Evolutionary conservation across 2,329 filamentous ascomycete genomes (phyloP).

Genomic region (Penicillium sp.): DNA sequence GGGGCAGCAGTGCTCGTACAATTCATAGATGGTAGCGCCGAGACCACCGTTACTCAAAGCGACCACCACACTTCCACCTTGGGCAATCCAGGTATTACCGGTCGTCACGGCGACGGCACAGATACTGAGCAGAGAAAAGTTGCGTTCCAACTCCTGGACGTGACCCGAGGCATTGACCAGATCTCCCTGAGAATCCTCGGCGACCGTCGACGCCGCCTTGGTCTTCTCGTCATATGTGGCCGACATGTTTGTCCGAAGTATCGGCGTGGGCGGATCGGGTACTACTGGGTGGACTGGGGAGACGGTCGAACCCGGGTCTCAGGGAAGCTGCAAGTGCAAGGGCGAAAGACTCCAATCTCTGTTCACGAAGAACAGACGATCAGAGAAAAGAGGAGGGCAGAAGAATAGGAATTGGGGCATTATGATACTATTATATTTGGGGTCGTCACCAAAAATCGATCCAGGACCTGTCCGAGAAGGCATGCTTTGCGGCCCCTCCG

Average conservation of each 20-base stretch:
- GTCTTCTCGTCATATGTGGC: constrained; percentile 19
- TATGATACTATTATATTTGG: background rate
- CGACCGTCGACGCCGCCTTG: constrained; percentile 11
- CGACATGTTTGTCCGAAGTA: constrained; percentile 3
- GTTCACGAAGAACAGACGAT: no score
- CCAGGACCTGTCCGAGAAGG: background rate
- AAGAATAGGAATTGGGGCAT: no score
- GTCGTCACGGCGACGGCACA: constrained; percentile 57
- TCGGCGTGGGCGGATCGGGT: no score
- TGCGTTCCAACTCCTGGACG: constrained; percentile 56
- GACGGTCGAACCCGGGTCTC: no score
- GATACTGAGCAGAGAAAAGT: constrained; percentile 56
- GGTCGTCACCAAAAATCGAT: background rate
- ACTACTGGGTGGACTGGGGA: no score
- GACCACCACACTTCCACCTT: constrained; percentile 55
- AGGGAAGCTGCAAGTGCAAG: no score
- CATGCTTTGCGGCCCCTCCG: background rate
- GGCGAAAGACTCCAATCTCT: no score
- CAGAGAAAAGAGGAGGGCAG: no score
- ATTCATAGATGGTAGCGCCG: constrained; percentile 58
- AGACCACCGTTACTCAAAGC: constrained; percentile 58
- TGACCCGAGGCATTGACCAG: constrained; percentile 60
- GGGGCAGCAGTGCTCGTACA: constrained; percentile 29
- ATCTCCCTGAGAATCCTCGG: constrained; percentile 31
- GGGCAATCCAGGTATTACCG: constrained; percentile 60